A percentile compares a stretch with the other conserved stretches of the same genome.
phyloP scores from a whole-genome alignment of 805 yeast species.

The Candida manassasensis region DNA sequence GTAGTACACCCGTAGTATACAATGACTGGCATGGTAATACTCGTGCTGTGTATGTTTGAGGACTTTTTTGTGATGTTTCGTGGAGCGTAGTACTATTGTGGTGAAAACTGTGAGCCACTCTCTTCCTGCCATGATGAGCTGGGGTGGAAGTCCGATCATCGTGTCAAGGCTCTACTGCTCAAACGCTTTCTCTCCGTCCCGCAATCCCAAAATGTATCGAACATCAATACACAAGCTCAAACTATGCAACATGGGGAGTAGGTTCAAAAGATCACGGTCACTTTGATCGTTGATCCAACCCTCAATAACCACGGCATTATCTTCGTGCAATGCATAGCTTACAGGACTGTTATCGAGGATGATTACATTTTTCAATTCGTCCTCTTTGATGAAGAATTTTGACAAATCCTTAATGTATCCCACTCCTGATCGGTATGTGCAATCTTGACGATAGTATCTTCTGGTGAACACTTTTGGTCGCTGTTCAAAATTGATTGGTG shows the following conservation, averaged over 20 bases:
- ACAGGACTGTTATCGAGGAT: conserved; percentile 92
- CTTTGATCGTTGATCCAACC: conserved; percentile 98
- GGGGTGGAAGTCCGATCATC: too few relatives aligned
- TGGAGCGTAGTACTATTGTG: too few relatives aligned
- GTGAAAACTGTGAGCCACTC: too few relatives aligned
- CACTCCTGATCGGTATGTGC: conserved; percentile 69
- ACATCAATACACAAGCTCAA: conserved; percentile 82
- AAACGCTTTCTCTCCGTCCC: conserved; percentile 64
- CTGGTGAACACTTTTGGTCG: conserved; percentile 34
- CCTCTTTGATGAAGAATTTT: conserved; percentile 52
- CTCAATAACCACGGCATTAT: conserved; percentile 88
- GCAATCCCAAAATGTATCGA: conserved; percentile 67
- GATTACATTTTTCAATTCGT: conserved; percentile 63
- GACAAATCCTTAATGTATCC: conserved; percentile 66
- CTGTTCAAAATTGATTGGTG: conserved; percentile 3
- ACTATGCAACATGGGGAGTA: conserved; percentile 75
- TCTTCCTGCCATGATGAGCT: too few relatives aligned
- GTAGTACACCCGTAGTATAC: too few relatives aligned
- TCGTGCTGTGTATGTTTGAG: too few relatives aligned
- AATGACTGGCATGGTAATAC: too few relatives aligned
- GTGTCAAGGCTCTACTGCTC: too few relatives aligned
- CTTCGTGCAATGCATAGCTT: conserved; percentile 76
- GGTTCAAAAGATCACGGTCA: conserved; percentile 75
- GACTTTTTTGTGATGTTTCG: too few relatives aligned
- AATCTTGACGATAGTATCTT: conserved; percentile 74